Conservation (phyloP, 345 rosid species). For the Lepidium sativum region DNA sequence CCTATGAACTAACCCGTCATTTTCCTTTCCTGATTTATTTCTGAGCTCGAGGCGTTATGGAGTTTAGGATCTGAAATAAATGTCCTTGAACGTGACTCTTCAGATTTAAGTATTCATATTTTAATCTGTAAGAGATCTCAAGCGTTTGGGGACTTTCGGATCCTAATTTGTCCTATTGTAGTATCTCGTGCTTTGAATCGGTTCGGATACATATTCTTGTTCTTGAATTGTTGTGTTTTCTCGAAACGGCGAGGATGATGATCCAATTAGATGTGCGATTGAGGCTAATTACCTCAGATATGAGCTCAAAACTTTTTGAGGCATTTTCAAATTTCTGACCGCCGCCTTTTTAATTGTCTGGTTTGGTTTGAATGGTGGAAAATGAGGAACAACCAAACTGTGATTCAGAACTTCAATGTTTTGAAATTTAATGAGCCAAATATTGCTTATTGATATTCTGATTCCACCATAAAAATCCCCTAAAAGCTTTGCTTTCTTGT, state of each 20-base stretch:
- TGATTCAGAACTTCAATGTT: conserved; percentile 1
- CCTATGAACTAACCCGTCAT: not conserved
- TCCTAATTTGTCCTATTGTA: not conserved
- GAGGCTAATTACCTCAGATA: not conserved
- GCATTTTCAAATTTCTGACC: conserved; percentile 17
- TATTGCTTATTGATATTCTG: conserved; percentile 35
- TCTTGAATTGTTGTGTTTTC: not conserved
- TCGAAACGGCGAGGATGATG: not conserved
- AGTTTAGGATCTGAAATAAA: not conserved
- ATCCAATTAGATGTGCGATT: conserved; percentile 17
- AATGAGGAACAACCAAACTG: conserved; percentile 10
- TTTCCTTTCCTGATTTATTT: not conserved
- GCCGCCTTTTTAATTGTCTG: not conserved
- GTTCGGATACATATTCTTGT: not conserved
- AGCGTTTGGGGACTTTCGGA: conserved; percentile 1
- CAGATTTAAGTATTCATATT: not conserved
- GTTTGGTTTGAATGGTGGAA: not conserved
- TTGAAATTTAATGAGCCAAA: not conserved
- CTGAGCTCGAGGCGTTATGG: not conserved
- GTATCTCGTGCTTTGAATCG: conserved; percentile 5
- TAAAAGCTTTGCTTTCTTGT: not conserved
- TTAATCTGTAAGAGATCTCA: not conserved
- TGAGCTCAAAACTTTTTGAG: conserved; percentile 18
- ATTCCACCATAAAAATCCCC: not conserved
- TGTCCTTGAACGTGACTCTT: not conserved